Evolutionary conservation across 139 green algal species (phyloP).

Genomic region (Chlamydomonas asymmetrica): DNA sequence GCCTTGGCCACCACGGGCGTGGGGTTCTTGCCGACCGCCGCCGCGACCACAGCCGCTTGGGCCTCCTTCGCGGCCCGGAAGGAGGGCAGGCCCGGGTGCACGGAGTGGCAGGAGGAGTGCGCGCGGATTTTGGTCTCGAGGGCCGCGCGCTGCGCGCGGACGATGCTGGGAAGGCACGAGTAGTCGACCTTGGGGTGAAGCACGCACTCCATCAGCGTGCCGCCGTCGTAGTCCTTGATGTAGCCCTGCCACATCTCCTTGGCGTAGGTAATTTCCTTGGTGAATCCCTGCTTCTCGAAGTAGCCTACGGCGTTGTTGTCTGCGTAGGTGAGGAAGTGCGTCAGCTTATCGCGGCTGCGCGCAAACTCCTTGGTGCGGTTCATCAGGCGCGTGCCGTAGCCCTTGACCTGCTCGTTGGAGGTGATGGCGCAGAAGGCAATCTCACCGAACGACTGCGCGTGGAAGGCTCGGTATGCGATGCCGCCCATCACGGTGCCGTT

Average conservation of each 20-base stretch:
- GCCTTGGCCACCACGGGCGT: neutral
- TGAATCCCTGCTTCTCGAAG: conserved; percentile 97
- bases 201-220: conserved; percentile 97
- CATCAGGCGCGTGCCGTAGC: conserved; percentile 96
- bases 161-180: conserved; percentile 54
- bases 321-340: conserved; percentile 97
- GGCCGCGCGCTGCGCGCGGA: conserved; percentile 25
- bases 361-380: conserved; percentile 92
- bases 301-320: conserved; percentile 99
- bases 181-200: conserved; percentile 77
- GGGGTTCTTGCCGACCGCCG: neutral
- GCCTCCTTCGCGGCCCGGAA: conserved; percentile 23
- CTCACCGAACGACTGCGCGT: conserved; percentile 80
- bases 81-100: conserved; percentile 60
- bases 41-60: neutral
- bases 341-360: conserved; percentile 71
- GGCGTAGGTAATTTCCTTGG: conserved; percentile 78
- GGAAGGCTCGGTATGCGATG: conserved; percentile 94
- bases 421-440: conserved; percentile 98
- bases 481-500: conserved; percentile 80
- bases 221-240: conserved; percentile 99
- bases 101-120: conserved; percentile 80
- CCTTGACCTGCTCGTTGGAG: conserved; percentile 88
- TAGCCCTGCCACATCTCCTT: conserved; percentile 82
- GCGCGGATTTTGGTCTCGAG: conserved; percentile 66